Conservation (phyloP, 495 filamentous ascomycete genomes). For the Penicillium ochrochloron region DNA sequence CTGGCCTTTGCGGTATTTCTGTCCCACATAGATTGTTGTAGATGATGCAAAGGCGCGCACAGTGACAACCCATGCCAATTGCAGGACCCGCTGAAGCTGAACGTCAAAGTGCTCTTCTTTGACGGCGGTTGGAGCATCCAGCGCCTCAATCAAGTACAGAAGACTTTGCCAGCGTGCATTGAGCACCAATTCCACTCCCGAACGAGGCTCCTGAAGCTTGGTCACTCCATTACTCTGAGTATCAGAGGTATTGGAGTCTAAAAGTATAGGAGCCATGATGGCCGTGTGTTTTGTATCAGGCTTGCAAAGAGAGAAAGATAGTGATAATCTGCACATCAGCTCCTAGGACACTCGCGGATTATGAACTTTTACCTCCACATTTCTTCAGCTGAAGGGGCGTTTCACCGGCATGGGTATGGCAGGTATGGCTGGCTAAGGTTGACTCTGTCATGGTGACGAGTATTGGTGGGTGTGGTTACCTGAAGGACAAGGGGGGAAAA, state of each 20-base stretch:
- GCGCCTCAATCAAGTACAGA: conserved; percentile 16
- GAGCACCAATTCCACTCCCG: conserved; percentile 8
- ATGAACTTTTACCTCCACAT: too few relatives aligned
- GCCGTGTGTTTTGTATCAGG: background rate
- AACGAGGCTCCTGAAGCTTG: too few relatives aligned
- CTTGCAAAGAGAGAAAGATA: background rate
- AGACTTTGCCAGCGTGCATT: conserved; percentile 12
- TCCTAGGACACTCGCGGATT: too few relatives aligned
- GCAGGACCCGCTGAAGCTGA: conserved; percentile 25
- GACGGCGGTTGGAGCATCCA: conserved; percentile 9
- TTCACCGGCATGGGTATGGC: background rate
- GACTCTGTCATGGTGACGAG: background rate
- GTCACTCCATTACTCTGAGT: background rate
- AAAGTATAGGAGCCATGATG: conserved; percentile 20
- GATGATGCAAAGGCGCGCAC: conserved; percentile 20
- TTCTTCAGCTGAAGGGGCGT: background rate
- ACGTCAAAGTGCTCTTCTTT: conserved; percentile 20
- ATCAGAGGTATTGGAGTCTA: conserved; percentile 1
- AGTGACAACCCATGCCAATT: conserved; percentile 22
- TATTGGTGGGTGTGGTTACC: background rate
- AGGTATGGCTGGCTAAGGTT: background rate
- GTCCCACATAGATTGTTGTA: conserved; percentile 22
- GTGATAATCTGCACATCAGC: background rate
- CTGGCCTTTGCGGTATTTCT: conserved; percentile 18
- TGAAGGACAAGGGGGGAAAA: background rate